Base-by-base conservation (phyloP, 352 stramenopile species). In the Thraustotheca clavata region DNA sequence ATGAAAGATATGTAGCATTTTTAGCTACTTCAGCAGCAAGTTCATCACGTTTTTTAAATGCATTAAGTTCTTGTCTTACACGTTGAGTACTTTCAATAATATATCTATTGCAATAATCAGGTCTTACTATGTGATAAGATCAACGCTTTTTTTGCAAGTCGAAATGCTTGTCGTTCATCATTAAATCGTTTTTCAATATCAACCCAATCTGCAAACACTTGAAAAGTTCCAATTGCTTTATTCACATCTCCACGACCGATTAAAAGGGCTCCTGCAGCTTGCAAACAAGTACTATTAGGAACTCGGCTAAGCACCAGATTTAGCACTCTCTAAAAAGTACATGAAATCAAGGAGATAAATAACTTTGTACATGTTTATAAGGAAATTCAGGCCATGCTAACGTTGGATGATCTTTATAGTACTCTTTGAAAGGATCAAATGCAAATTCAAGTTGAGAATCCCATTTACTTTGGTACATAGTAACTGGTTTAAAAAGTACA, bases 321-420 rank as follows among this genome's bases (percentile, higher is more conserved):
- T 31, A 89, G 79, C 18, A 69, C 47, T 49, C 36, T 59, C 55
- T 62, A 62, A 20, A n/a, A 43, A 2, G 43, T 52, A 43, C 7
- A n/a, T n/a, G n/a, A n/a, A n/a, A n/a, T n/a, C n/a, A n/a, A n/a
- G n/a, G n/a, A n/a, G n/a, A n/a, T n/a, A n/a, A n/a, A 9, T 20
- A 20, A 43, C 20, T 18, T 52, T 24, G 20, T 27, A 86, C 76
- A 60, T 86, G 77, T 59, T 89, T 89, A 73, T 80, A 89, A 0
- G 80, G 80, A 60, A 72, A 89, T 55, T 87, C 80, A 12, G 73
- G 75, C 80, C 77, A 89, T 41, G 55, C 59, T 33, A 89, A 49
- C 20, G 77, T 79, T 40, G 75, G 68, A 3, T 77, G 67, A 35
- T 75, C 73, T 9, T 76, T 71, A 49, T 89, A 76, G 4, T 77